phyloP scores from a whole-genome alignment of 768 basidiomycete species.

The Boletus rufocinnamomeus region DNA sequence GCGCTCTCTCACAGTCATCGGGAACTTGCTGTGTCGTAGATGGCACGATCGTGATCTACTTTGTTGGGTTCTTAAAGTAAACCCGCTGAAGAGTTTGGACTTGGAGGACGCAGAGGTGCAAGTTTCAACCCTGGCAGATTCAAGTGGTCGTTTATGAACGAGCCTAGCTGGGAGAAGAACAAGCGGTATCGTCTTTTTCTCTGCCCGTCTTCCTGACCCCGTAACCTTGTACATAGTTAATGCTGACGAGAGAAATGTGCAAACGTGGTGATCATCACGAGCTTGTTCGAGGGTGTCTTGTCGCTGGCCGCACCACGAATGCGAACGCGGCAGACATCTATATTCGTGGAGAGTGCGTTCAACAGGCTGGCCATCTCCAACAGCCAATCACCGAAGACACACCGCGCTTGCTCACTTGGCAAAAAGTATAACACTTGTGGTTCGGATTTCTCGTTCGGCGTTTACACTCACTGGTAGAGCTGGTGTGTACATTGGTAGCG shows the following conservation, averaged over 20 bases:
- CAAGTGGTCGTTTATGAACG: slow-evolving; percentile 92
- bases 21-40: too few relatives aligned
- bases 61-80: too few relatives aligned
- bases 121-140: slow-evolving; percentile 53
- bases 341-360: too few relatives aligned
- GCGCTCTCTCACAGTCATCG: too few relatives aligned
- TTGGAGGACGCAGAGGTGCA: slow-evolving; percentile 94
- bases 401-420: slow-evolving; percentile 83
- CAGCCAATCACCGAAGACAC: slow-evolving; percentile 77
- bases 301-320: slow-evolving; percentile 96
- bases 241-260: slow-evolving; percentile 99
- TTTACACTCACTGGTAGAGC: slow-evolving; percentile 94
- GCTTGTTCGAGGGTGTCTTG: slow-evolving; percentile 94
- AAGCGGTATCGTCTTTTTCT: slow-evolving; percentile 54
- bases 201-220: too few relatives aligned
- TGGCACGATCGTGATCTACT: too few relatives aligned
- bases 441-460: slow-evolving; percentile 89
- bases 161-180: slow-evolving; percentile 82
- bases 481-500: slow-evolving; percentile 97
- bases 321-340: slow-evolving; percentile 46
- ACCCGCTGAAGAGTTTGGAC: slow-evolving; percentile 51
- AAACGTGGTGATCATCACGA: slow-evolving; percentile 99
- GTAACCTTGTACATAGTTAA: slow-evolving; percentile 83
- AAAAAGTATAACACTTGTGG: slow-evolving; percentile 75
- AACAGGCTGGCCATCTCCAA: too few relatives aligned